Conservation (phyloP, 2,329 filamentous ascomycete genomes). For the Monosporascus sp. region DNA sequence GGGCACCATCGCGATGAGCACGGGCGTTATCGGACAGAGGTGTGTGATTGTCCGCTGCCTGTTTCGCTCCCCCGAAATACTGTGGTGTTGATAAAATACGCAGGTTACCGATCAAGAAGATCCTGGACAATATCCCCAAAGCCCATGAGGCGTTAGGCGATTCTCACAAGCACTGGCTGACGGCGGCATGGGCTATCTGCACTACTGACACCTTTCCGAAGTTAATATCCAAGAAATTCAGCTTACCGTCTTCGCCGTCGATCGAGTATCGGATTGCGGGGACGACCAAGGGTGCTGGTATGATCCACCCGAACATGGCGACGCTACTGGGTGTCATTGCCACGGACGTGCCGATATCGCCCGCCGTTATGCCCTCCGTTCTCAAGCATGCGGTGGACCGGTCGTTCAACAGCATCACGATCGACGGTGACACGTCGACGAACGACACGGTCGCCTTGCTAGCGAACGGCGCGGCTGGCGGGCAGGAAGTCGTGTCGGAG, state of each 20-base stretch:
- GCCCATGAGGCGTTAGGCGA: constrained; percentile 67
- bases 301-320: constrained; percentile 99
- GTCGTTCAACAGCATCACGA: constrained; percentile 94
- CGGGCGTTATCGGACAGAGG: constrained; percentile 94
- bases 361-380: constrained; percentile 60
- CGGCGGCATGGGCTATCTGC: constrained; percentile 85
- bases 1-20: constrained; percentile 93
- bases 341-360: constrained; percentile 79
- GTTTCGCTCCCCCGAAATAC: not conserved
- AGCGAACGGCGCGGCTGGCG: constrained; percentile 90
- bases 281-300: constrained; percentile 96
- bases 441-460: constrained; percentile 94
- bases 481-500: constrained; percentile 53
- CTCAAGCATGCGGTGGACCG: constrained; percentile 71
- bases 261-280: constrained; percentile 81
- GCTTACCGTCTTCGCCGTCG: constrained; percentile 71
- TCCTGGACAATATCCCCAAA: constrained; percentile 73
- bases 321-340: constrained; percentile 88
- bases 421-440: constrained; percentile 95
- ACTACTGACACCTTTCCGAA: constrained; percentile 99
- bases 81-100: constrained; percentile 3
- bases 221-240: constrained; percentile 79
- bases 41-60: constrained; percentile 28
- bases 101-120: constrained; percentile 85
- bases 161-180: constrained; percentile 81